Conservation (phyloP, 2,329 filamentous ascomycete species). For the Sporothrix mexicana region DNA sequence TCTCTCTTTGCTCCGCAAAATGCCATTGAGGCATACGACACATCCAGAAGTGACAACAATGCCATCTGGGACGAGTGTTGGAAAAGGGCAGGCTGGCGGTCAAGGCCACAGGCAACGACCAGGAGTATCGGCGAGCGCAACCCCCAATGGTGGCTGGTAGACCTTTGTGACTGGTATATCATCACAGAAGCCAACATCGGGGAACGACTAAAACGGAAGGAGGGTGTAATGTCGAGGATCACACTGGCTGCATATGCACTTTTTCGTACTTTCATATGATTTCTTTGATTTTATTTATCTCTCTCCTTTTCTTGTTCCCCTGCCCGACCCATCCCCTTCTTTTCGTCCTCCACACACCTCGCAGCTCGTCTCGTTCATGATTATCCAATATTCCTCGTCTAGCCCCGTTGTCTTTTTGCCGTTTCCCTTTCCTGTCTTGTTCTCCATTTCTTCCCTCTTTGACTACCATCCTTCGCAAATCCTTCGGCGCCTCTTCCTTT, state of each 20-base stretch:
- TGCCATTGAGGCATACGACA: not conserved
- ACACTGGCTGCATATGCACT: not conserved
- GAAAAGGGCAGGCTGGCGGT: not conserved
- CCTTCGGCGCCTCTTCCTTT: conserved; percentile 34
- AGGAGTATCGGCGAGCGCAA: no score
- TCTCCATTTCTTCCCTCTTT: not conserved
- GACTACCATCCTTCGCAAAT: conserved; percentile 10
- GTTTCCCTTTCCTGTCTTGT: not conserved
- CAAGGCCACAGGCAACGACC: not conserved
- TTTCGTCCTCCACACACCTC: conserved; percentile 10
- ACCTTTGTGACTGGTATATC: not conserved
- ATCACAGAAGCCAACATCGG: conserved; percentile 1
- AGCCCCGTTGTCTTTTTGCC: not conserved
- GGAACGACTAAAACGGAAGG: not conserved
- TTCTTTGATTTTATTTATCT: not conserved
- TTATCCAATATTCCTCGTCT: conserved; percentile 1
- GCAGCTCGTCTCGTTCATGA: not conserved
- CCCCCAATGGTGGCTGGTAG: not conserved
- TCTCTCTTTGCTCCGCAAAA: not conserved
- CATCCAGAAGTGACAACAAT: not conserved
- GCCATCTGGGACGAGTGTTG: not conserved
- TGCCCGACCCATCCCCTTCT: not conserved
- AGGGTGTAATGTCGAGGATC: conserved; percentile 1
- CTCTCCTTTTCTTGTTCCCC: not conserved
- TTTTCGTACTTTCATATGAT: not conserved